phyloP scores from a whole-genome alignment of 2,329 filamentous ascomycete species.

The Pestalotiopsis sp. region DNA sequence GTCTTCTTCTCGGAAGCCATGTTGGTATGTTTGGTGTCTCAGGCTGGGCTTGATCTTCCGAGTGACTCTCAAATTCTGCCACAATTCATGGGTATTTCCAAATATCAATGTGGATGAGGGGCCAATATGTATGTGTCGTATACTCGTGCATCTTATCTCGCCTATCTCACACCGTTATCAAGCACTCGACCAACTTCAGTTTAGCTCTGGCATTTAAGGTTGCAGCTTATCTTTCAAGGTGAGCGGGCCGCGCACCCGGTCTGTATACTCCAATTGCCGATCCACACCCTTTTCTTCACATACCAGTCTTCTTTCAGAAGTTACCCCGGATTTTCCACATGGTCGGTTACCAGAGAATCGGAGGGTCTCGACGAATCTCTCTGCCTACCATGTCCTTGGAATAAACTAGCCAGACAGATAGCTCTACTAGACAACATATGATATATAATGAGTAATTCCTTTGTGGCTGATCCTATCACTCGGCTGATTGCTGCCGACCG shows the following conservation, averaged over 20 bases:
- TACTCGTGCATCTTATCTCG: not conserved
- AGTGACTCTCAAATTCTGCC: not conserved
- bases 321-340: not conserved
- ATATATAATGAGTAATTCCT: too few relatives aligned
- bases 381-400: not conserved
- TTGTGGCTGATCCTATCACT: too few relatives aligned
- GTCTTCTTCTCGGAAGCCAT: slow-evolving; percentile 1
- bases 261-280: not conserved
- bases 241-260: not conserved
- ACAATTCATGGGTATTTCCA: not conserved
- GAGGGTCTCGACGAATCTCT: not conserved
- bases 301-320: not conserved
- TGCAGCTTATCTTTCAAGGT: not conserved
- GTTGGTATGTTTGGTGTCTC: not conserved
- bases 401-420: too few relatives aligned
- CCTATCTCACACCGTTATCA: not conserved
- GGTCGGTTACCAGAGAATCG: not conserved
- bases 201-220: not conserved
- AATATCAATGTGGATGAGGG: not conserved
- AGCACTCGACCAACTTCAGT: not conserved
- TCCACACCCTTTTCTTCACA: not conserved
- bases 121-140: not conserved
- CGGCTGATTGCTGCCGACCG: too few relatives aligned
- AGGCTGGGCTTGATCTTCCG: not conserved
- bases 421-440: too few relatives aligned